phyloP scores from a whole-genome alignment of 2,329 filamentous ascomycete genomes.

The Talaromyces verruculosus region DNA sequence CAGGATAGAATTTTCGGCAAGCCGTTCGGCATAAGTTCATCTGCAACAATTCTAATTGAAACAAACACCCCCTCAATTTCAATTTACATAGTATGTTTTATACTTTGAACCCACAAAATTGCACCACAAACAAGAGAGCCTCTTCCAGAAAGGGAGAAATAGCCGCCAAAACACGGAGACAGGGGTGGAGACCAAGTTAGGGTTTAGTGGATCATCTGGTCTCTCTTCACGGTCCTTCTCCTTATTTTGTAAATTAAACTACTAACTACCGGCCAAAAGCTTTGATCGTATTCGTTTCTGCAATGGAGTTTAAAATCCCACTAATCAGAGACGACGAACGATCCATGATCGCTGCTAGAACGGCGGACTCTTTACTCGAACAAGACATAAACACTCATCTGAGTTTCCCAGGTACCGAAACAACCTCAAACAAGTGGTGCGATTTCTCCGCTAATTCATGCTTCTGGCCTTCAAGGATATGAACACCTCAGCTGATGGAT shows the following conservation, averaged over 20 bases:
- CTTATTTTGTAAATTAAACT: background rate
- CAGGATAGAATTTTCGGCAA: background rate
- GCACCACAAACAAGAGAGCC: background rate
- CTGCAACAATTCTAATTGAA: background rate
- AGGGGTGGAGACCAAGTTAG: background rate
- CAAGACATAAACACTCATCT: background rate
- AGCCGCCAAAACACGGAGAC: background rate
- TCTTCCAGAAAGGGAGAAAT: constrained; percentile 5
- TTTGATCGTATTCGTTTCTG: background rate
- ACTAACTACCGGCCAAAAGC: too few relatives aligned
- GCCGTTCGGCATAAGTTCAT: background rate
- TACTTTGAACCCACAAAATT: background rate
- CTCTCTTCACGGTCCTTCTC: background rate
- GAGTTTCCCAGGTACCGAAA: background rate
- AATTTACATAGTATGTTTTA: background rate
- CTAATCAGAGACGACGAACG: background rate
- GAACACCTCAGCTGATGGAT: background rate
- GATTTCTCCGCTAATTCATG: background rate
- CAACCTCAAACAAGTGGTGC: constrained; percentile 9
- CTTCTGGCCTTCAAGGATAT: background rate
- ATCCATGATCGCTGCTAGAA: background rate
- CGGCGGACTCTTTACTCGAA: background rate
- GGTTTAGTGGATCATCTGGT: background rate
- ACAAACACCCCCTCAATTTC: background rate
- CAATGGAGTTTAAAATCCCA: background rate